Conservation (phyloP, 2,329 filamentous ascomycete species). For the Monilinia fructigena region DNA sequence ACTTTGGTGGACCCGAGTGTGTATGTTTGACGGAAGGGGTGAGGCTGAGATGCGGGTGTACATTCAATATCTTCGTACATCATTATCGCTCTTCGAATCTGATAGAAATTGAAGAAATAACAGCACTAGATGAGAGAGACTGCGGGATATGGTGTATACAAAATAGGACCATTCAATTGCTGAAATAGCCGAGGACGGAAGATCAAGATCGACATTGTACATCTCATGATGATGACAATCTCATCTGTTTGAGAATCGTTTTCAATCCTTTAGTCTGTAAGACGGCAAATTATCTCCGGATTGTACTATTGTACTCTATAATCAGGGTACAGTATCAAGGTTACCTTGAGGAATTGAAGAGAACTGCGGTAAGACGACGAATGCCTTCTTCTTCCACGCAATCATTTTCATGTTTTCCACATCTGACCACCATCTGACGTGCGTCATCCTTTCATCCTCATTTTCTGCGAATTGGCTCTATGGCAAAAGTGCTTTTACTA, state of each 20-base stretch:
- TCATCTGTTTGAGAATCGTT: neutral
- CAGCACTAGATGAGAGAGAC: neutral
- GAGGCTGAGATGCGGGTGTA: conserved; percentile 12
- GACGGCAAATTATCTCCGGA: conserved; percentile 11
- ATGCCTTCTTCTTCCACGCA: conserved; percentile 1
- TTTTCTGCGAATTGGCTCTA: conserved; percentile 5
- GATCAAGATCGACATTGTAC: conserved; percentile 10
- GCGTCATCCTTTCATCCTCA: conserved; percentile 6
- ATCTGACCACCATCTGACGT: conserved; percentile 17
- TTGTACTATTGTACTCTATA: conserved; percentile 4
- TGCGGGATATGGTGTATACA: neutral
- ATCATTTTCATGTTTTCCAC: neutral
- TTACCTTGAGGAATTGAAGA: conserved; percentile 8
- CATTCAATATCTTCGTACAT: conserved; percentile 4
- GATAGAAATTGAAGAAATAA: conserved; percentile 1
- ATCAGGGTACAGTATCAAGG: neutral
- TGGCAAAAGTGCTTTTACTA: neutral
- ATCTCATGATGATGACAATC: conserved; percentile 10
- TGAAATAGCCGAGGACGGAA: conserved; percentile 8
- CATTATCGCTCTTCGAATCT: neutral
- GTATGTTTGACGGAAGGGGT: conserved; percentile 8
- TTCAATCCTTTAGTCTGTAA: conserved; percentile 1
- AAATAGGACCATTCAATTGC: neutral
- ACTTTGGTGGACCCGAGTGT: conserved; percentile 14
- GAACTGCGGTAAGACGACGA: conserved; percentile 6